These are phyloP conservation scores for Sporothrix brunneoviolacea DNA, from an alignment of 2,329 filamentous ascomycete genomes.

Conservation along the genomic window DNA sequence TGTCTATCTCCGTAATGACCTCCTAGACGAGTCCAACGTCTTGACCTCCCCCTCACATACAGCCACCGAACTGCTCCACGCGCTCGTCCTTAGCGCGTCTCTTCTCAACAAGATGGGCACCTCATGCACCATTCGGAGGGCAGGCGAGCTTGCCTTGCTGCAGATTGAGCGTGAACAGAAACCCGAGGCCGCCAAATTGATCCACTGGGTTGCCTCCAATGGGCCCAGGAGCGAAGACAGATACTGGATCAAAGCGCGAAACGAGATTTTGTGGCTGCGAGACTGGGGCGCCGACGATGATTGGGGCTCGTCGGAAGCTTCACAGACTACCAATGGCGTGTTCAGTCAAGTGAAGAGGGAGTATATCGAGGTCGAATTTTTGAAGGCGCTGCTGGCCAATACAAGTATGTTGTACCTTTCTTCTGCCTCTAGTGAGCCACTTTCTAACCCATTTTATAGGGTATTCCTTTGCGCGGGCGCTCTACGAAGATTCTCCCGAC, in stretches of 20 bases:
- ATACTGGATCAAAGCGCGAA: slow-evolving; percentile 55
- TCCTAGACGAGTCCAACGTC: slow-evolving; percentile 54
- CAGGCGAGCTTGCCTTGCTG: slow-evolving; percentile 58
- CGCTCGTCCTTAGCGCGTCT: slow-evolving; percentile 55
- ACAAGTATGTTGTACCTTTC: slow-evolving; percentile 40
- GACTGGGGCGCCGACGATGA: slow-evolving; percentile 57
- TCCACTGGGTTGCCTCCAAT: slow-evolving; percentile 45
- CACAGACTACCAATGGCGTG: slow-evolving; percentile 36
- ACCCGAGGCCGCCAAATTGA: slow-evolving; percentile 49
- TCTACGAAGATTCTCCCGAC: slow-evolving; percentile 50
- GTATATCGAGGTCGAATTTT: slow-evolving; percentile 62
- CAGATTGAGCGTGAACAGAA: slow-evolving; percentile 60
- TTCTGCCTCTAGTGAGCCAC: neutral
- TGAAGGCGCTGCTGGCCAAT: slow-evolving; percentile 59
- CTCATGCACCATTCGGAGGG: slow-evolving; percentile 44
- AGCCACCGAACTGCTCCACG: slow-evolving; percentile 54
- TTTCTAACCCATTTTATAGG: slow-evolving; percentile 32
- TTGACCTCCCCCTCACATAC: slow-evolving; percentile 55
- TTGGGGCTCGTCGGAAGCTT: slow-evolving; percentile 15
- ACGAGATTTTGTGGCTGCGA: slow-evolving; percentile 65
- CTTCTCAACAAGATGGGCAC: slow-evolving; percentile 46
- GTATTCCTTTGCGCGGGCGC: slow-evolving; percentile 54
- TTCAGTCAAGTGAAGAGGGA: slow-evolving; percentile 54
- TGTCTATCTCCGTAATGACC: slow-evolving; percentile 40
- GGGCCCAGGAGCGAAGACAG: slow-evolving; percentile 54